Evolutionary conservation across 495 filamentous ascomycete species (phyloP), one percentile per base, ranked within the genome.

Genomic region (Hyaloscypha bicolor): DNA sequence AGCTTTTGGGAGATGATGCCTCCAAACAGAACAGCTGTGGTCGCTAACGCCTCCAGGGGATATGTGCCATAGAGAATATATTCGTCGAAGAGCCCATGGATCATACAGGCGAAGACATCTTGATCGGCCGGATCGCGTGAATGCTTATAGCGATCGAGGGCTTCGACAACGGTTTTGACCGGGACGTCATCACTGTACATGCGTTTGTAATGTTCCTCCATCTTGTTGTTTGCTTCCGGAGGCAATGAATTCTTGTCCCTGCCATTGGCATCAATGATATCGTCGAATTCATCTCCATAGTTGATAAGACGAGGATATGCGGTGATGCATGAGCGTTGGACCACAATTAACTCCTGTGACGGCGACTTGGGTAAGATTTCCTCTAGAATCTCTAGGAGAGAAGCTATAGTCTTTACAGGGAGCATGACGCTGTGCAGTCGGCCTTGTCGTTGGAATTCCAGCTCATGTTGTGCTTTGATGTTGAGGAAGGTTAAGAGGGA

Each of bases 91-190:
- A 99, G 82, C 0, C 95, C 95, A 71, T 97, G 94, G 35, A 99
- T 93, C 95, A 99, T 98, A 77, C 94, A 97, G 14, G 94, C 92
- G 75, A 98, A 99, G 4, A 97, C 82, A 72, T 99, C 95, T 75
- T 97, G 93, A 62, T 97, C 93, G 16, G 86, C 79, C 2, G 92
- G 87, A 62, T 95, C 90, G 30, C 86, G 84, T 0, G 96, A 98
- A 45, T 85, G 86, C 78, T 97, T 97, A 79, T 95, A 94, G 52
- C 83, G 81, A 68, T 91, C 87, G 69, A 99, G 88, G 56, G 90
- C 84, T 63, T 91, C 87, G 63, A 98, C 87, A 71, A 98, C 87
- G 64, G 91, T 85, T 33, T 90, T 84, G 59, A 97, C 87, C 45
- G 94, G 89, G 30, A 91, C 83, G 69, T 97, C 92, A 62, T 91